A percentile compares a stretch with the other conserved stretches of the same genome.
phyloP scores from a whole-genome alignment of 768 basidiomycete genomes.

The Tylopilus balloui region DNA sequence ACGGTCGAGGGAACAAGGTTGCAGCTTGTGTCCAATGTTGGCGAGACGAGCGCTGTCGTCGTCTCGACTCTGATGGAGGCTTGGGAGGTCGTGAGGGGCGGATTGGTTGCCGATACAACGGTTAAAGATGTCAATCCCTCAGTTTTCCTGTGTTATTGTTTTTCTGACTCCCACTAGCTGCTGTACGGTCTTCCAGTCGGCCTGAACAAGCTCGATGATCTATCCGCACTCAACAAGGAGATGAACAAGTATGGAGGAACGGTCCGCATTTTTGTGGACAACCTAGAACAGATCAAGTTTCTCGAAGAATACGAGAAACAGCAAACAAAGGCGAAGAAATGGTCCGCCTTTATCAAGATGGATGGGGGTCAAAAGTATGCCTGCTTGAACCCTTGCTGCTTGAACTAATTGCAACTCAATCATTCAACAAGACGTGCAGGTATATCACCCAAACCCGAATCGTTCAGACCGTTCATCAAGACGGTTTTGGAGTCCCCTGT shows the following conservation, averaged over 20 bases:
- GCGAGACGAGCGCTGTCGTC: conserved; percentile 57
- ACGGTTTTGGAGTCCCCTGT: conserved; percentile 48
- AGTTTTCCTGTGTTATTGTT: background rate
- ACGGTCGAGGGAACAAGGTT: conserved; percentile 71
- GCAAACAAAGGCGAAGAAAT: conserved; percentile 40
- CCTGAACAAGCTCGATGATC: conserved; percentile 66
- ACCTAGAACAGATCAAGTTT: conserved; percentile 64
- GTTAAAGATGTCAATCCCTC: conserved; percentile 64
- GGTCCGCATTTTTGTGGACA: conserved; percentile 69
- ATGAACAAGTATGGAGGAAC: conserved; percentile 51
- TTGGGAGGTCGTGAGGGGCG: conserved; percentile 64
- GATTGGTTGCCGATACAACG: conserved; percentile 63
- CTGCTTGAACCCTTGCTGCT: background rate
- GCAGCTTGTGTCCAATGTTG: conserved; percentile 55
- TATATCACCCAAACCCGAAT: conserved; percentile 46
- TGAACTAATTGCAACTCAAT: conserved; percentile 11
- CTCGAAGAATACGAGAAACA: conserved; percentile 56
- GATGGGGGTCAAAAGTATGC: conserved; percentile 74
- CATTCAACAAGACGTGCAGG: conserved; percentile 67
- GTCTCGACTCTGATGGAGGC: conserved; percentile 85
- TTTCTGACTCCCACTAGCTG: conserved; percentile 45
- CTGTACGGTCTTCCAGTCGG: conserved; percentile 76
- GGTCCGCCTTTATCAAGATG: conserved; percentile 80
- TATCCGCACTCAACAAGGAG: conserved; percentile 55
- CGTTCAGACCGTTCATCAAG: conserved; percentile 53